phyloP scores from a whole-genome alignment of 257 asterid genomes.

The Plantago elongata region DNA sequence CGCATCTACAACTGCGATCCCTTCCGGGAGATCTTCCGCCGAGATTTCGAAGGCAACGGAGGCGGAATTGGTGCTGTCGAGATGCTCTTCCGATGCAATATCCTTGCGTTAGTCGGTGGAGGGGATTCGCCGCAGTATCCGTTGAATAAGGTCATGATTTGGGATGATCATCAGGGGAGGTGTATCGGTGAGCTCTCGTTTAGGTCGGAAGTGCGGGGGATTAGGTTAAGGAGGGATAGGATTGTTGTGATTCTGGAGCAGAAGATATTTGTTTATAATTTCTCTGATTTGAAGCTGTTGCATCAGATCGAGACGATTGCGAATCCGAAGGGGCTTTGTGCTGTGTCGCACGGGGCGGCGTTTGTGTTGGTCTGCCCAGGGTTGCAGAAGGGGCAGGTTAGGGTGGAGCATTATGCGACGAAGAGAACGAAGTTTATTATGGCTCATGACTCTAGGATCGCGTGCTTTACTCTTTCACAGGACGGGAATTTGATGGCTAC shows the following conservation, averaged over 20 bases:
- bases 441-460: constrained; percentile 79
- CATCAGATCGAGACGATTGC: constrained; percentile 84
- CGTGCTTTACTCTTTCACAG: constrained; percentile 67
- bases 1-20: constrained; percentile 88
- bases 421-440: constrained; percentile 65
- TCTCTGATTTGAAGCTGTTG: constrained; percentile 70
- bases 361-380: constrained; percentile 86
- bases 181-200: constrained; percentile 84
- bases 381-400: constrained; percentile 79
- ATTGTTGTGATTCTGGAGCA: constrained; percentile 69
- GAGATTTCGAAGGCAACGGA: constrained; percentile 55
- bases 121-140: constrained; percentile 79
- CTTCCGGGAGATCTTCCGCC: constrained; percentile 75
- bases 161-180: constrained; percentile 84
- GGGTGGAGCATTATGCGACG: constrained; percentile 75
- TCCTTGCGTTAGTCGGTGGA: constrained; percentile 79
- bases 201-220: constrained; percentile 84
- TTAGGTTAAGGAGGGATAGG: constrained; percentile 67
- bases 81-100: constrained; percentile 87
- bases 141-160: constrained; percentile 81
- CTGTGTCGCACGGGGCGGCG: constrained; percentile 70
- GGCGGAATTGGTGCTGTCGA: constrained; percentile 78
- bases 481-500: constrained; percentile 85
- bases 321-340: constrained; percentile 84
- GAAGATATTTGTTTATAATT: constrained; percentile 77